Evolutionary conservation across 2,329 filamentous ascomycete genomes (phyloP).

Genomic region (Penicillium glabrum): DNA sequence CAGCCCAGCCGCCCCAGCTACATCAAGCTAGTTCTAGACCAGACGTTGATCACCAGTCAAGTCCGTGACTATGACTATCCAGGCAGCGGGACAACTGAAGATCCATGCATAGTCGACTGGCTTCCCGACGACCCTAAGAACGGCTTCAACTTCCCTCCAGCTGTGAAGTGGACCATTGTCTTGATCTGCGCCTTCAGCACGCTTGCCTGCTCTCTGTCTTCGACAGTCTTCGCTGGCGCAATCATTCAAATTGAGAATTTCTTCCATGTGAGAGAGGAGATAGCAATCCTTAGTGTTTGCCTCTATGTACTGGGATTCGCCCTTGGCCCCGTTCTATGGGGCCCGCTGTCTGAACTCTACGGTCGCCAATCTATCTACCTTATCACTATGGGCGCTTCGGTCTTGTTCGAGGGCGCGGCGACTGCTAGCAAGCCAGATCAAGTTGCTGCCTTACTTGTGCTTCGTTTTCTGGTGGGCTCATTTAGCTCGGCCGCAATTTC

Average conservation of each 20-base stretch:
- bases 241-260: not conserved
- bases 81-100: not conserved
- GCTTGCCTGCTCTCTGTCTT: not conserved
- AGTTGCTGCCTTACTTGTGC: slow-evolving; percentile 50
- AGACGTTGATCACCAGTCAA: not conserved
- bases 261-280: not conserved
- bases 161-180: not conserved
- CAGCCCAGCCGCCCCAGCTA: not conserved
- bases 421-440: not conserved
- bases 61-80: not conserved
- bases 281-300: not conserved
- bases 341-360: not conserved
- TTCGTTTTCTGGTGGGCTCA: slow-evolving; percentile 63
- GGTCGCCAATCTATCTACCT: slow-evolving; percentile 5
- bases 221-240: slow-evolving; percentile 1
- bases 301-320: slow-evolving; percentile 6
- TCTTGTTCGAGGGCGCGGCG: not conserved
- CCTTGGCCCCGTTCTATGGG: slow-evolving; percentile 2
- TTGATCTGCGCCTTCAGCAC: not conserved
- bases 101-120: not conserved
- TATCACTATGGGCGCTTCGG: not conserved
- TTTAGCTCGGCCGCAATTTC: slow-evolving; percentile 60
- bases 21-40: not conserved
- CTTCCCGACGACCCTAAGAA: not conserved
- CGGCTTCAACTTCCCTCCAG: not conserved